phyloP scores from a whole-genome alignment of 306 rosid species.

The Cucurbita pepo region DNA sequence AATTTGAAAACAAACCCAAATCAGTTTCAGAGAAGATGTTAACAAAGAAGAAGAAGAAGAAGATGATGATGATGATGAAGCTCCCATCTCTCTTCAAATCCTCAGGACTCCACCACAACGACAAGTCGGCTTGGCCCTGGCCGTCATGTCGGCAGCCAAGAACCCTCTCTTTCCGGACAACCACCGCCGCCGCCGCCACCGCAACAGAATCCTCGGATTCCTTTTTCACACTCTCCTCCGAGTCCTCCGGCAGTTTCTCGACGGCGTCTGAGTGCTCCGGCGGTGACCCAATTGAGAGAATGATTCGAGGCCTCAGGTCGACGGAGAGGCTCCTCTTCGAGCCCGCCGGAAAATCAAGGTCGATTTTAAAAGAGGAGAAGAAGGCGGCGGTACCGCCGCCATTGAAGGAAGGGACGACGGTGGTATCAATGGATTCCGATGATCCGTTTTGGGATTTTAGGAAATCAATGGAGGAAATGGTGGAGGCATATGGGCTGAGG shows the following conservation, averaged over 20 bases:
- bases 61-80: constrained; percentile 53
- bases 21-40: not conserved
- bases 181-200: constrained; percentile 20
- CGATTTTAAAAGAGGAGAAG: not conserved
- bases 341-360: constrained; percentile 13
- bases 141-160: constrained; percentile 61
- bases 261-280: not conserved
- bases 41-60: not conserved
- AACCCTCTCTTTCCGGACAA: constrained; percentile 58
- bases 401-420: constrained; percentile 28
- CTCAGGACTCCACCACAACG: constrained; percentile 5
- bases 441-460: constrained; percentile 59
- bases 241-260: not conserved
- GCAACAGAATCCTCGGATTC: constrained; percentile 13
- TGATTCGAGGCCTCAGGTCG: constrained; percentile 46
- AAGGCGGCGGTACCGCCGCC: constrained; percentile 3
- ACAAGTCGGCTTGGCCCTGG: constrained; percentile 43
- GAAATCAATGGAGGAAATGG: constrained; percentile 82
- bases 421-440: constrained; percentile 29
- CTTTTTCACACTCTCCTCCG: not conserved
- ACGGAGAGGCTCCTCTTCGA: constrained; percentile 64
- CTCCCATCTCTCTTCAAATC: constrained; percentile 38
- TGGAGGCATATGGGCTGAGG: constrained; percentile 38
- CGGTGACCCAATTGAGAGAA: constrained; percentile 29
- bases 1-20: not conserved